These are phyloP conservation scores for Ajuga chamaepitys DNA, from an alignment of 257 asterid genomes.

Conservation along the genomic window DNA sequence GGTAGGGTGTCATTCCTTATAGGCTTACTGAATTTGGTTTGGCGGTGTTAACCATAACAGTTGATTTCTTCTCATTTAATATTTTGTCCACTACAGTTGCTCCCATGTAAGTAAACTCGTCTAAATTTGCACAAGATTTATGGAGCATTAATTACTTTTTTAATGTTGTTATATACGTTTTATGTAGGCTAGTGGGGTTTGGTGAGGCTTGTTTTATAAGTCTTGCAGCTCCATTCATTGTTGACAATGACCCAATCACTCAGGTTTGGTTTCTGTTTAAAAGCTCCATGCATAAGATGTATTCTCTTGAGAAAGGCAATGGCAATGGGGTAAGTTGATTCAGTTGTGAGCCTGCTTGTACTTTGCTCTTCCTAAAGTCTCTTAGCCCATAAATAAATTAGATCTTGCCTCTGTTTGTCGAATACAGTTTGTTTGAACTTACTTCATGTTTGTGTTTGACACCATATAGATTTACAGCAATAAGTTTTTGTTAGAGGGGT, in stretches of 20 bases:
- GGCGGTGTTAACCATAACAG: conserved; percentile 83
- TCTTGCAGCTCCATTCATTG: conserved; percentile 98
- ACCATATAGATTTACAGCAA: too few species aligned
- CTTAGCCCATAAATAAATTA: too few species aligned
- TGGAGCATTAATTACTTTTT: conserved; percentile 4
- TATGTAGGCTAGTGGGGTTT: conserved; percentile 87
- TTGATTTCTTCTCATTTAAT: conserved; percentile 64
- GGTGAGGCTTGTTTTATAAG: conserved; percentile 98
- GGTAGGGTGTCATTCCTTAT: conserved; percentile 83
- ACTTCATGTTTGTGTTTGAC: too few species aligned
- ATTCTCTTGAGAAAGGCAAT: too few species aligned
- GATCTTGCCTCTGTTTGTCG: too few species aligned
- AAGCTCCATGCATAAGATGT: too few species aligned
- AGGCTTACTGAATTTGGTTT: conserved; percentile 94
- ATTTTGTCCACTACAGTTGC: conserved; percentile 73
- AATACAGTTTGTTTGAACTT: too few species aligned
- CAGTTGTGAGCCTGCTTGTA: too few species aligned
- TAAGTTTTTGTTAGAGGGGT: too few species aligned
- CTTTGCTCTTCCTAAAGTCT: too few species aligned
- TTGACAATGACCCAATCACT: conserved; percentile 85
- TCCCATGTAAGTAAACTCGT: conserved; percentile 67
- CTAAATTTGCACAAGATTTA: not conserved
- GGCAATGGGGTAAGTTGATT: too few species aligned
- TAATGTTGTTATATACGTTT: not conserved
- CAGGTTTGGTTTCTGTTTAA: conserved; percentile 44